These are phyloP conservation scores for Nidula microcarpa DNA, from an alignment of 768 basidiomycete genomes.

Conservation along the genomic window DNA sequence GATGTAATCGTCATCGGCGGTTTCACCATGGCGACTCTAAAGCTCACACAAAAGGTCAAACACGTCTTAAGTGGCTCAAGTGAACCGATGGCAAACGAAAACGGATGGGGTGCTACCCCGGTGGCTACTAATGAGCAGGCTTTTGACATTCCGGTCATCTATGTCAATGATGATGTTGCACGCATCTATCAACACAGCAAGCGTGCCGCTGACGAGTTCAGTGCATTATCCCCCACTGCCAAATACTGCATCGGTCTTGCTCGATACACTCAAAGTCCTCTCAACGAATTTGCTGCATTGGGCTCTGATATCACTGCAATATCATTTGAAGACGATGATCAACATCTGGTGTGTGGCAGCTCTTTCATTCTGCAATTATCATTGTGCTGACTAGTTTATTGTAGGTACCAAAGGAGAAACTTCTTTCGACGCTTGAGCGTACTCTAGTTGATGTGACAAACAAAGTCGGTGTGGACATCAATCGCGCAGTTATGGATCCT, in stretches of 20 bases:
- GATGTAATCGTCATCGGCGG: slow-evolving; percentile 90
- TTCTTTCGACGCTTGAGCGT: slow-evolving; percentile 77
- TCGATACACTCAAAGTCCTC: slow-evolving; percentile 87
- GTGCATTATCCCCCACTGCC: slow-evolving; percentile 67
- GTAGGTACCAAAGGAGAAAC: slow-evolving; percentile 84
- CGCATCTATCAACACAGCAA: slow-evolving; percentile 90
- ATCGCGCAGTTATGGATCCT: slow-evolving; percentile 81
- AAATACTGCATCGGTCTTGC: slow-evolving; percentile 95
- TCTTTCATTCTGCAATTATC: neutral
- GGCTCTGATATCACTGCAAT: slow-evolving; percentile 83
- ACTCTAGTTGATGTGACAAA: slow-evolving; percentile 89
- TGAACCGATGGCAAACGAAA: slow-evolving; percentile 19
- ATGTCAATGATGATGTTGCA: slow-evolving; percentile 88
- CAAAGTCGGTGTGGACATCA: slow-evolving; percentile 94
- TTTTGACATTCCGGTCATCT: slow-evolving; percentile 72
- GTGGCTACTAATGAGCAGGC: slow-evolving; percentile 32
- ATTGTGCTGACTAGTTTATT: neutral
- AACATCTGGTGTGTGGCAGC: slow-evolving; percentile 64
- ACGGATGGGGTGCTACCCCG: slow-evolving; percentile 14
- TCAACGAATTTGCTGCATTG: slow-evolving; percentile 92
- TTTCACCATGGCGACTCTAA: slow-evolving; percentile 77
- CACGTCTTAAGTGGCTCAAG: slow-evolving; percentile 33
- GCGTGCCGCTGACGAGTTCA: slow-evolving; percentile 82
- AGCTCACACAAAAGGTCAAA: slow-evolving; percentile 63
- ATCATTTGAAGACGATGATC: slow-evolving; percentile 80